Conservation (phyloP, 1,284 basidiomycete genomes). For the Rhodotorula sp. region DNA sequence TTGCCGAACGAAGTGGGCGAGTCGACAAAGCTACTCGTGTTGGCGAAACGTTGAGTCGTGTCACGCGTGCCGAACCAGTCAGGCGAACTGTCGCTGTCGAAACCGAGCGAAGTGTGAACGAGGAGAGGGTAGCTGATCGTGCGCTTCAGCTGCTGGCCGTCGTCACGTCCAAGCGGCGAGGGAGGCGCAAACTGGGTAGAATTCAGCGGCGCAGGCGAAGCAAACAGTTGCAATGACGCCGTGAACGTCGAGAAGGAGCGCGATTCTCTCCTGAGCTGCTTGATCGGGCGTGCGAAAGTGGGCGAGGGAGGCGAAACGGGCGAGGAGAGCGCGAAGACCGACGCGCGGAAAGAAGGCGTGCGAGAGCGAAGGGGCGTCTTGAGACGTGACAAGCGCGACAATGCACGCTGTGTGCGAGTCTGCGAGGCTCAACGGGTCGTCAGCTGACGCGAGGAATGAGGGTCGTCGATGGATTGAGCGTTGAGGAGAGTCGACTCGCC, state of each 20-base stretch:
- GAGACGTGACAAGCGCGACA: conserved; percentile 5
- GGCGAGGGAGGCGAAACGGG: neutral
- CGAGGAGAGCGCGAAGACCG: no score
- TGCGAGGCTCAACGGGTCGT: neutral
- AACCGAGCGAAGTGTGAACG: neutral
- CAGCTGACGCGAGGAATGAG: neutral
- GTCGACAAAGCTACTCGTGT: neutral
- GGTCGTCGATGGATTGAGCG: neutral
- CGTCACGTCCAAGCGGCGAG: neutral
- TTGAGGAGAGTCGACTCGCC: neutral
- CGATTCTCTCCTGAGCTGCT: conserved; percentile 1
- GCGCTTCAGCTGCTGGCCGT: neutral
- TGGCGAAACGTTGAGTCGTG: neutral
- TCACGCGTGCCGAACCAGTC: conserved; percentile 8
- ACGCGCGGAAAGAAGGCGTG: neutral
- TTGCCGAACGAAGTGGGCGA: neutral
- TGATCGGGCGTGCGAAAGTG: neutral
- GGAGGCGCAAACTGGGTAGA: neutral
- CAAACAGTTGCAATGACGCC: neutral
- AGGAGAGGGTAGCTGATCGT: conserved; percentile 13
- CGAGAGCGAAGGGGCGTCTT: neutral
- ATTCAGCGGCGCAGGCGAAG: neutral
- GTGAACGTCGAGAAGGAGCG: conserved; percentile 12
- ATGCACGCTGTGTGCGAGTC: neutral
- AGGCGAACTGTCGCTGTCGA: neutral